Percentiles rank a stretch among this genome's conserved stretches.
Conservation (phyloP, 2,329 filamentous ascomycete species). For the Colletotrichum chrysophilum region DNA sequence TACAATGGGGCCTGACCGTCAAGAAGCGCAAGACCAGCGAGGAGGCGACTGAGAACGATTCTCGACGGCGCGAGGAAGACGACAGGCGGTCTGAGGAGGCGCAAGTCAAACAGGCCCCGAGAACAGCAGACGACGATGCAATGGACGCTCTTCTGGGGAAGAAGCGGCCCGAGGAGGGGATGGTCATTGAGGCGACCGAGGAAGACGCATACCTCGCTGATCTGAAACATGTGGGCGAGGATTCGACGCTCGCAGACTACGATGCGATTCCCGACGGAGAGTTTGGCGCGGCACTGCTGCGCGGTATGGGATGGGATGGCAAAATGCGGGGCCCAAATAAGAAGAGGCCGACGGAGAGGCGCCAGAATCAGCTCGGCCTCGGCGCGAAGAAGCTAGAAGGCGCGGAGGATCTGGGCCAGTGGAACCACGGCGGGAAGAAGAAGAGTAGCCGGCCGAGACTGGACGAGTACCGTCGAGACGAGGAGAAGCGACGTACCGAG, state of each 20-base stretch:
- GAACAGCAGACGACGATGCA: conserved; percentile 52
- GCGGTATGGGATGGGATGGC: conserved; percentile 95
- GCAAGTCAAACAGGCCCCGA: not conserved
- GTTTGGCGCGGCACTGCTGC: conserved; percentile 87
- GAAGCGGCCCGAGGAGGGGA: conserved; percentile 45
- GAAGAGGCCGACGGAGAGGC: conserved; percentile 70
- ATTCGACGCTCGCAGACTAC: conserved; percentile 83
- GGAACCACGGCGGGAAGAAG: conserved; percentile 71
- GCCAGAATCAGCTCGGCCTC: conserved; percentile 84
- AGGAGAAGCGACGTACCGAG: conserved; percentile 41
- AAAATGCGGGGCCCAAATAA: conserved; percentile 56
- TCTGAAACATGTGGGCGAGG: conserved; percentile 73
- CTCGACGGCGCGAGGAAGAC: not conserved
- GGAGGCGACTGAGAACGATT: conserved; percentile 41
- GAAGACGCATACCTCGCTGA: conserved; percentile 74
- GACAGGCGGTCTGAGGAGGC: not conserved
- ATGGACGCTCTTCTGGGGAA: conserved; percentile 71
- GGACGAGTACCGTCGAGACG: conserved; percentile 49
- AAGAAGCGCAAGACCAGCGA: conserved; percentile 59
- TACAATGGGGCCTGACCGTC: conserved; percentile 61
- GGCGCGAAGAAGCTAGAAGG: conserved; percentile 83
- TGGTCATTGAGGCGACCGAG: conserved; percentile 64
- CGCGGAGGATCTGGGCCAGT: conserved; percentile 76
- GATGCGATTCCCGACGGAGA: conserved; percentile 90
- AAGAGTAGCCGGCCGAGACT: conserved; percentile 48